Evolutionary conservation across 164 flowering plant species (phyloP).

Genomic region (Chloranthus sessilifolius): DNA sequence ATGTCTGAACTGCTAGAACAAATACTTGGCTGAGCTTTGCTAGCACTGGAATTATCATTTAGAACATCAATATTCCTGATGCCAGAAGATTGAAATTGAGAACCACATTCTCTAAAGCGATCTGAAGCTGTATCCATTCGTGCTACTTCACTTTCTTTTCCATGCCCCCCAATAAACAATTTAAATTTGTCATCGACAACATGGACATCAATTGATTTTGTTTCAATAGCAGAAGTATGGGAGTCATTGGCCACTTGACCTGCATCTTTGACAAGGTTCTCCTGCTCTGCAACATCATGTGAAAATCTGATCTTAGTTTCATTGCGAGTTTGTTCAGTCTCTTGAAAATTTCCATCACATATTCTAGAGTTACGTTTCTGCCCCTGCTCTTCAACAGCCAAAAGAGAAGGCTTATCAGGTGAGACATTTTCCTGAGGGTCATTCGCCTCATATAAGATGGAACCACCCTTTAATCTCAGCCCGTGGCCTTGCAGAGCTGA

Average conservation of each 20-base stretch:
- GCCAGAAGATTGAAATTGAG: constrained; percentile 18
- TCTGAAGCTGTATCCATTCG: constrained; percentile 9
- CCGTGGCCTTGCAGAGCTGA: constrained; percentile 13
- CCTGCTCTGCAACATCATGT: constrained; percentile 11
- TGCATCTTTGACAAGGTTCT: constrained; percentile 18
- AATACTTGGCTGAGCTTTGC: constrained; percentile 20
- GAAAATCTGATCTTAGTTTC: constrained; percentile 16
- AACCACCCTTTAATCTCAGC: constrained; percentile 8
- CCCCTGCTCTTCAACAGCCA: constrained; percentile 22
- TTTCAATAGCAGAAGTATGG: constrained; percentile 22
- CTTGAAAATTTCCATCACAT: constrained; percentile 8
- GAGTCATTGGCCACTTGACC: constrained; percentile 8
- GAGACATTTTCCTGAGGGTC: constrained; percentile 12
- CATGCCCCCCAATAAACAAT: constrained; percentile 6
- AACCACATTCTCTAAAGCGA: constrained; percentile 7
- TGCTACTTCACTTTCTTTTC: constrained; percentile 14
- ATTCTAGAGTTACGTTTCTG: constrained; percentile 8
- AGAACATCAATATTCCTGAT: constrained; percentile 9
- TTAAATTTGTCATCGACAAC: constrained; percentile 38
- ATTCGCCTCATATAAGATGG: constrained; percentile 4
- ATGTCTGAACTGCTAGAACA: constrained; percentile 37
- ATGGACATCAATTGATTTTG: constrained; percentile 59
- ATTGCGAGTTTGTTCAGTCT: constrained; percentile 8
- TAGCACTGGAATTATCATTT: constrained; percentile 15
- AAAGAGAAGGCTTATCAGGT: constrained; percentile 16